These are phyloP conservation scores for Kluyveromyces aestuarii DNA, from an alignment of 805 yeast genomes.

Conservation along the genomic window DNA sequence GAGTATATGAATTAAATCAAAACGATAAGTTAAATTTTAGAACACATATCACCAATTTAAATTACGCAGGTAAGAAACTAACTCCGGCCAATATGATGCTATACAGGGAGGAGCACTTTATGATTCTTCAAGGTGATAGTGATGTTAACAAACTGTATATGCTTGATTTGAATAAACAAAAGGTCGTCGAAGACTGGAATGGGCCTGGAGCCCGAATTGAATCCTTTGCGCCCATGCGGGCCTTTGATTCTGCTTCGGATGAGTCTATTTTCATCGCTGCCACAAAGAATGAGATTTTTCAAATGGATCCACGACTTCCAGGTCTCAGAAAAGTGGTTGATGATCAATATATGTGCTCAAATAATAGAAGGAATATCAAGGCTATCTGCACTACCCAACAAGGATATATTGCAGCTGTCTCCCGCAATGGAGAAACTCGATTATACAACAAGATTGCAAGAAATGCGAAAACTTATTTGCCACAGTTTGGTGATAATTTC, in stretches of 20 bases:
- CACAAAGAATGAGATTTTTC: constrained; percentile 55
- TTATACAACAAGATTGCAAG: constrained; percentile 65
- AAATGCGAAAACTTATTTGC: constrained; percentile 68
- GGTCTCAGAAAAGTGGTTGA: constrained; percentile 50
- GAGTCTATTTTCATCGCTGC: constrained; percentile 73
- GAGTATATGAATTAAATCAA: constrained; percentile 59
- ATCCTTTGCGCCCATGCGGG: constrained; percentile 59
- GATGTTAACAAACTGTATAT: constrained; percentile 43
- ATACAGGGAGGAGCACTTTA: constrained; percentile 60
- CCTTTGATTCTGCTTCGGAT: constrained; percentile 62
- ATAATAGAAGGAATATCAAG: constrained; percentile 45
- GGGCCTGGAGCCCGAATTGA: constrained; percentile 43
- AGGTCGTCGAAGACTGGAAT: constrained; percentile 81
- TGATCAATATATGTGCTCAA: constrained; percentile 44
- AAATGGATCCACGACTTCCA: constrained; percentile 68
- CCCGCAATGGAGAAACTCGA: constrained; percentile 65
- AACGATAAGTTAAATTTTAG: constrained; percentile 47
- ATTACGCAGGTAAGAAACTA: constrained; percentile 40
- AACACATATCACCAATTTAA: constrained; percentile 58
- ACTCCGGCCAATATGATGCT: constrained; percentile 64
- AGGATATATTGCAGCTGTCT: constrained; percentile 72
- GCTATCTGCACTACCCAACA: constrained; percentile 60
- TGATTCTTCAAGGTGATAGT: constrained; percentile 53
- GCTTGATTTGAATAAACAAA: constrained; percentile 74
- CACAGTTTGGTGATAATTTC: constrained; percentile 74